Percentiles rank a stretch among this genome's conserved stretches.
Evolutionary conservation across 371 early-diverging fungal species (phyloP).

Genomic region (Lichtheimia ramosa): DNA sequence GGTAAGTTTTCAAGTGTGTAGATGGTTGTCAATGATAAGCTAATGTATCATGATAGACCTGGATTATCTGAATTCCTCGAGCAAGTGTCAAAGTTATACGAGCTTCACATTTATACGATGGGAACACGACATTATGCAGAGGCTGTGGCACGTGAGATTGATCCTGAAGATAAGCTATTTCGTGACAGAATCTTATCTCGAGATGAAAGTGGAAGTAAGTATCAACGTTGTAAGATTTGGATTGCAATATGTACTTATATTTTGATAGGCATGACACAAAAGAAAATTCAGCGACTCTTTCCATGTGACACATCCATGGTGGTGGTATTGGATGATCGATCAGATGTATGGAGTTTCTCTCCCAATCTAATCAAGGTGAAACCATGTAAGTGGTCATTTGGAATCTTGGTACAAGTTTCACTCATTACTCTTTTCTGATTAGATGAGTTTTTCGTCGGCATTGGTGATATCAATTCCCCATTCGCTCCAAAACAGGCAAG

Average conservation of each 20-base stretch:
- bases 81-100: constrained; percentile 71
- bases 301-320: constrained; percentile 98
- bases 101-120: constrained; percentile 99
- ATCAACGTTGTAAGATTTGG: background rate
- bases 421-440: background rate
- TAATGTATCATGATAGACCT: constrained; percentile 58
- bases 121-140: constrained; percentile 95
- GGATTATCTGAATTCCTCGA: constrained; percentile 80
- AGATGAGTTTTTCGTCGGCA: constrained; percentile 93
- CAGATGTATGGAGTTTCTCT: constrained; percentile 96
- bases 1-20: constrained; percentile 34
- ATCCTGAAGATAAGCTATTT: constrained; percentile 83
- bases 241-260: background rate
- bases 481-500: constrained; percentile 47
- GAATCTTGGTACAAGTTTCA: too few species aligned
- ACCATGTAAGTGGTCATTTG: constrained; percentile 69
- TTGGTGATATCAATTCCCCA: constrained; percentile 91
- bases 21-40: background rate
- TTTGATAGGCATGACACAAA: constrained; percentile 70
- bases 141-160: constrained; percentile 87
- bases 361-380: constrained; percentile 87
- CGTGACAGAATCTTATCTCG: constrained; percentile 93
- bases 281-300: constrained; percentile 90
- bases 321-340: constrained; percentile 97
- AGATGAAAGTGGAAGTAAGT: constrained; percentile 90